Evolutionary conservation across 768 basidiomycete species (phyloP).

Genomic region (Coprinellus aureogranulatus): DNA sequence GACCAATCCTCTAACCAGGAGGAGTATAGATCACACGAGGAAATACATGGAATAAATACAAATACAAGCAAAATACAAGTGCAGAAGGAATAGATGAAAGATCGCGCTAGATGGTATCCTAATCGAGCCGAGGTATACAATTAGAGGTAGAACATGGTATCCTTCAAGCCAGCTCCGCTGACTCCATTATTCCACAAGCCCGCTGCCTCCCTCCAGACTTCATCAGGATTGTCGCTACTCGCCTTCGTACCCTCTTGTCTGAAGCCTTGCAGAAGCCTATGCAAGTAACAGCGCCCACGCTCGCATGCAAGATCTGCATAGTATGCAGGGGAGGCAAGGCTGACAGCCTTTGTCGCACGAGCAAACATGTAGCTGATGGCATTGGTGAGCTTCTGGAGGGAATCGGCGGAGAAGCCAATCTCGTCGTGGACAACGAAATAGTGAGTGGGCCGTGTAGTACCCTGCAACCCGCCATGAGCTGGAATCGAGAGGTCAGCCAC

Average conservation of each 20-base stretch:
- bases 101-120: not conserved
- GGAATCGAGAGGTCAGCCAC: not conserved
- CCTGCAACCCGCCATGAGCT: constrained; percentile 77
- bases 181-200: constrained; percentile 59
- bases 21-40: too few relatives aligned
- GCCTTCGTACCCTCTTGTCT: constrained; percentile 5
- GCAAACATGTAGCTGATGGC: constrained; percentile 76
- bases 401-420: constrained; percentile 64
- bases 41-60: not conserved
- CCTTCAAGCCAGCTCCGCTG: constrained; percentile 44
- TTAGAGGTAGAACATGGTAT: constrained; percentile 78
- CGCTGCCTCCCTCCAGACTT: constrained; percentile 52
- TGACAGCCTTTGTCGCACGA: constrained; percentile 84
- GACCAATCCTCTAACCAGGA: too few relatives aligned
- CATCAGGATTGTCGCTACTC: constrained; percentile 41
- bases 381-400: constrained; percentile 70
- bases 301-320: constrained; percentile 73
- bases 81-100: too few relatives aligned
- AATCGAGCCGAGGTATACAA: not conserved
- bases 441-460: constrained; percentile 72
- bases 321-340: constrained; percentile 77
- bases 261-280: constrained; percentile 63
- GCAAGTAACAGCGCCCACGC: constrained; percentile 69
- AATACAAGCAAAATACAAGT: too few relatives aligned
- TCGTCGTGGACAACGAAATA: constrained; percentile 84